A percentile compares a stretch with the other conserved stretches of the same genome.
Conservation (phyloP, 2,329 filamentous ascomycete species). For the Volutella citrinella region DNA sequence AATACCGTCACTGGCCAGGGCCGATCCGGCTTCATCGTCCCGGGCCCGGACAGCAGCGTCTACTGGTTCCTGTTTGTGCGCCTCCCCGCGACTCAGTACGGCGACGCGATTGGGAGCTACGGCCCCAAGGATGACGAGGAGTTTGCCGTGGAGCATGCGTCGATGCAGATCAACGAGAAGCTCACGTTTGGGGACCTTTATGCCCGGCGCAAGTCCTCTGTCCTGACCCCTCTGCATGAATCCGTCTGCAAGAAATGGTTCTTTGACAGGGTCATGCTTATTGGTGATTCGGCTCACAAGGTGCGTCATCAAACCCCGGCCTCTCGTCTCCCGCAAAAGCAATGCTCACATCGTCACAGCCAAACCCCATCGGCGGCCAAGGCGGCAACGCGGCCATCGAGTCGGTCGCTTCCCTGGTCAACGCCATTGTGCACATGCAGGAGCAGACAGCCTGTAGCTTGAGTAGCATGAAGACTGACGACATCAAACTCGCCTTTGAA, state of each 20-base stretch:
- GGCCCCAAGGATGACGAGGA: conserved; percentile 1
- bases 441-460: neutral
- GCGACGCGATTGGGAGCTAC: conserved; percentile 2
- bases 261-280: conserved; percentile 34
- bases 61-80: conserved; percentile 19
- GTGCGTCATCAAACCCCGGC: conserved; percentile 4
- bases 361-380: conserved; percentile 6
- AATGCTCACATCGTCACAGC: neutral
- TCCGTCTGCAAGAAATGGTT: conserved; percentile 38
- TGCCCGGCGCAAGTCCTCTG: conserved; percentile 7
- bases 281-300: conserved; percentile 43
- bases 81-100: conserved; percentile 2
- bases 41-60: conserved; percentile 25
- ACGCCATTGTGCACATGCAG: neutral
- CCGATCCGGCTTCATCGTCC: conserved; percentile 24
- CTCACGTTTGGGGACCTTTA: conserved; percentile 8
- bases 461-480: neutral
- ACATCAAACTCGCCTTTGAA: neutral
- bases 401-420: conserved; percentile 6
- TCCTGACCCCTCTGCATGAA: conserved; percentile 32
- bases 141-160: conserved; percentile 1
- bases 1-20: neutral
- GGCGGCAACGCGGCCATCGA: conserved; percentile 13
- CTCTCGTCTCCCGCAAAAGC: neutral
- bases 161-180: conserved; percentile 1